A percentile compares a stretch with the other conserved stretches of the same genome.
These are phyloP conservation scores for Fusarium oligoseptatum DNA, from an alignment of 2,329 filamentous ascomycete species.

Conservation along the genomic window DNA sequence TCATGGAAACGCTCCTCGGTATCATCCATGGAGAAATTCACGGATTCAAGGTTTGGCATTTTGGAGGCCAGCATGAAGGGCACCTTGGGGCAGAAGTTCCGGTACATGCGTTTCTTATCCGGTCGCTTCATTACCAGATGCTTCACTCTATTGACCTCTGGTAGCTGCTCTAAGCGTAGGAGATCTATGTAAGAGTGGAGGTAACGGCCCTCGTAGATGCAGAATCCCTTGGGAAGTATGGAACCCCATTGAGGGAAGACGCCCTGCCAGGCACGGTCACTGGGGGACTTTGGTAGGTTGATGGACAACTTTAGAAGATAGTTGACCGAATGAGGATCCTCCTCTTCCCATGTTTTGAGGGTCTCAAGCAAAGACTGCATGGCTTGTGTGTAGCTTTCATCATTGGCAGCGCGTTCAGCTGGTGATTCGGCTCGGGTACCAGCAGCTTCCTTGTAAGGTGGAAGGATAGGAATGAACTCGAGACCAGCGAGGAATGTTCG, in stretches of 20 bases:
- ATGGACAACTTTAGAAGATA: slow-evolving; percentile 6
- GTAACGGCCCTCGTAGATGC: slow-evolving; percentile 19
- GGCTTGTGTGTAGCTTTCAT: slow-evolving; percentile 9
- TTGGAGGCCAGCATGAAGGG: slow-evolving; percentile 9
- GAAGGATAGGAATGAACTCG: slow-evolving; percentile 9
- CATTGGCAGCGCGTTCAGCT: slow-evolving; percentile 11
- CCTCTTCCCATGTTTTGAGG: slow-evolving; percentile 8
- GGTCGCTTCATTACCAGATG: not conserved
- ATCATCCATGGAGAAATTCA: slow-evolving; percentile 4
- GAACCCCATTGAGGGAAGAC: not conserved
- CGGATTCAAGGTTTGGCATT: slow-evolving; percentile 18
- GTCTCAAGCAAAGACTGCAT: not conserved
- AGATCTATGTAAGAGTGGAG: slow-evolving; percentile 19
- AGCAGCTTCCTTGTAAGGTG: not conserved
- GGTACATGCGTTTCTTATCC: not conserved
- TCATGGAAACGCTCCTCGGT: slow-evolving; percentile 14
- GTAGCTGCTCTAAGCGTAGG: not conserved
- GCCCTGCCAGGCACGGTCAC: slow-evolving; percentile 7
- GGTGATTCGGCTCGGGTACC: slow-evolving; percentile 9
- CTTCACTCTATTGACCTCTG: slow-evolving; percentile 1
- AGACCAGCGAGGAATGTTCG: slow-evolving; percentile 1
- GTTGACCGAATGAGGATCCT: not conserved
- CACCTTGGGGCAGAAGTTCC: not conserved
- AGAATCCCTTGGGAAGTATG: not conserved
- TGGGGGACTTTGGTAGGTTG: slow-evolving; percentile 11